Percentiles rank a stretch among this genome's conserved stretches.
Conservation (phyloP, 345 rosid genomes). For the Populus euphratica region DNA sequence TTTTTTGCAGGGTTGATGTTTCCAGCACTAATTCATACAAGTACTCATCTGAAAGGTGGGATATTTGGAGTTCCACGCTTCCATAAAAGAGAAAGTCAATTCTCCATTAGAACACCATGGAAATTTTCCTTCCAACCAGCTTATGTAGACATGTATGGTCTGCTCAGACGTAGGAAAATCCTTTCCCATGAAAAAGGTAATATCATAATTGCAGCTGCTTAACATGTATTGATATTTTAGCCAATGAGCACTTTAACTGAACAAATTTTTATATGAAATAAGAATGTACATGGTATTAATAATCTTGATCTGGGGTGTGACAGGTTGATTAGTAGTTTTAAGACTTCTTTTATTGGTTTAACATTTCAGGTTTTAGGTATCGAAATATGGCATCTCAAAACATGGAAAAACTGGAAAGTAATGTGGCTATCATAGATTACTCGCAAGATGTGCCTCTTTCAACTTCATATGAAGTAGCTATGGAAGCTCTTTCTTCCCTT, state of each 20-base stretch:
- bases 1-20: slow-evolving; percentile 25
- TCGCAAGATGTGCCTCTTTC: slow-evolving; percentile 37
- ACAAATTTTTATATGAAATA: background rate
- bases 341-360: slow-evolving; percentile 15
- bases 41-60: slow-evolving; percentile 27
- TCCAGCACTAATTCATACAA: slow-evolving; percentile 27
- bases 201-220: background rate
- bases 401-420: slow-evolving; percentile 29
- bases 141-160: background rate
- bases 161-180: slow-evolving; percentile 12
- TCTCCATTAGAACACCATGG: slow-evolving; percentile 16
- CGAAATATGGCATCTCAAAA: slow-evolving; percentile 34
- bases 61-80: slow-evolving; percentile 31
- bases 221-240: background rate
- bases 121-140: slow-evolving; percentile 19
- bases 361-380: slow-evolving; percentile 43
- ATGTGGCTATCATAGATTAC: slow-evolving; percentile 33
- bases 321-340: slow-evolving; percentile 8
- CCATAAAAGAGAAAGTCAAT: slow-evolving; percentile 17
- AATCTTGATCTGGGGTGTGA: background rate
- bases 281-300: background rate
- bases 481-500: slow-evolving; percentile 85
- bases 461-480: slow-evolving; percentile 62
- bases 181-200: slow-evolving; percentile 10
- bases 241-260: background rate